These are phyloP conservation scores for Cyberlindnera veronae DNA, from an alignment of 805 yeast species.

Conservation along the genomic window DNA sequence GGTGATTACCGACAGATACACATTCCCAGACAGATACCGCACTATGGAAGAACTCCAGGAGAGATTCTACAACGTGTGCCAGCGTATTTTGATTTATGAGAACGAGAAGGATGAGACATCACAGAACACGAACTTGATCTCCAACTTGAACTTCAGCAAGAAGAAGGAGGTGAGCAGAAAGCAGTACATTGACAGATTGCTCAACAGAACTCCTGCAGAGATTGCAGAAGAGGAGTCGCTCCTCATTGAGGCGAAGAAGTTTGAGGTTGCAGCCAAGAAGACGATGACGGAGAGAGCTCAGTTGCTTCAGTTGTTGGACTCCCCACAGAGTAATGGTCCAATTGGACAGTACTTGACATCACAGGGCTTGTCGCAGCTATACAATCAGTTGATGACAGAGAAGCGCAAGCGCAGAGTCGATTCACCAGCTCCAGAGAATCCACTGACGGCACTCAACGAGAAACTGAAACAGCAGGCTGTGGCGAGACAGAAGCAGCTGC, in stretches of 20 bases:
- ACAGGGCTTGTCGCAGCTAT: constrained; percentile 85
- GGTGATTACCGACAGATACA: constrained; percentile 60
- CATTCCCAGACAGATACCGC: constrained; percentile 33
- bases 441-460: constrained; percentile 40
- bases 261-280: constrained; percentile 88
- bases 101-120: constrained; percentile 38
- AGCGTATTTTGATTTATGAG: constrained; percentile 45
- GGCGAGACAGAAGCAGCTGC: constrained; percentile 24
- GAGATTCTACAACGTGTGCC: constrained; percentile 70
- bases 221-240: constrained; percentile 96
- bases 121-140: constrained; percentile 51
- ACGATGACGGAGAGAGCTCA: constrained; percentile 81
- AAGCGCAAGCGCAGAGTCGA: constrained; percentile 50
- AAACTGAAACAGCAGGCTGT: constrained; percentile 29
- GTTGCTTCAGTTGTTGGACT: constrained; percentile 72
- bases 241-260: constrained; percentile 86
- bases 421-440: constrained; percentile 39
- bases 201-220: constrained; percentile 89
- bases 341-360: constrained; percentile 76
- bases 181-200: constrained; percentile 67
- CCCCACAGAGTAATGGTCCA: constrained; percentile 76
- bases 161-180: constrained; percentile 77
- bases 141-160: constrained; percentile 65
- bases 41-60: constrained; percentile 78
- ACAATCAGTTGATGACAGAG: constrained; percentile 71